Conservation (phyloP, 2,329 filamentous ascomycete species). For the Scedosporium boydii region DNA sequence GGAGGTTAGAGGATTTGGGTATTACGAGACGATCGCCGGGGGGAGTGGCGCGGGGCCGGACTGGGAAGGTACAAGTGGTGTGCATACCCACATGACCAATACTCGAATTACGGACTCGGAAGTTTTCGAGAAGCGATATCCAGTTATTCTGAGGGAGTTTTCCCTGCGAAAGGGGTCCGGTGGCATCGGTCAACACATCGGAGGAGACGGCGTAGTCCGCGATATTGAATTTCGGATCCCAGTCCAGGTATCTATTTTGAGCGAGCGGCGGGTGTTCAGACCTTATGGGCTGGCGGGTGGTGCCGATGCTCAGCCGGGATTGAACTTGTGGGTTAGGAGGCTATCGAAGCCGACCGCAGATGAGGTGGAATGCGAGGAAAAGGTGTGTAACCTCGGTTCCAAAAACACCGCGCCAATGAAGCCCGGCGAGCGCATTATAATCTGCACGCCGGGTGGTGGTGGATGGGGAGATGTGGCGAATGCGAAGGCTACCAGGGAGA, state of each 20-base stretch:
- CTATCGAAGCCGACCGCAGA: slow-evolving; percentile 45
- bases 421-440: slow-evolving; percentile 66
- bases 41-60: slow-evolving; percentile 61
- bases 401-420: slow-evolving; percentile 75
- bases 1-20: slow-evolving; percentile 31
- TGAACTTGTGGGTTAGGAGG: slow-evolving; percentile 80
- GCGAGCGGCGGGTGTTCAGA: slow-evolving; percentile 66
- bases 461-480: slow-evolving; percentile 39
- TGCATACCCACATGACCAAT: slow-evolving; percentile 58
- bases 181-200: slow-evolving; percentile 55
- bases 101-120: slow-evolving; percentile 58
- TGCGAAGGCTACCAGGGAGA: slow-evolving; percentile 42
- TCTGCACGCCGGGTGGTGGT: slow-evolving; percentile 70
- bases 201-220: slow-evolving; percentile 65
- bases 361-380: slow-evolving; percentile 42
- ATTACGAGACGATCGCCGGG: slow-evolving; percentile 52
- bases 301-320: slow-evolving; percentile 64
- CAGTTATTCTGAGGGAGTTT: slow-evolving; percentile 64
- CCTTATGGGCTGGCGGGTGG: slow-evolving; percentile 70
- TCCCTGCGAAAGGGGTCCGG: slow-evolving; percentile 52
- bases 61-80: slow-evolving; percentile 32
- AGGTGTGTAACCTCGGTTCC: slow-evolving; percentile 62
- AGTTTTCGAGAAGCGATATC: slow-evolving; percentile 46
- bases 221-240: slow-evolving; percentile 75
- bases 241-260: slow-evolving; percentile 68